These are phyloP conservation scores for Chamaecrista fasciculata DNA, from an alignment of 306 rosid species.

Conservation along the genomic window DNA sequence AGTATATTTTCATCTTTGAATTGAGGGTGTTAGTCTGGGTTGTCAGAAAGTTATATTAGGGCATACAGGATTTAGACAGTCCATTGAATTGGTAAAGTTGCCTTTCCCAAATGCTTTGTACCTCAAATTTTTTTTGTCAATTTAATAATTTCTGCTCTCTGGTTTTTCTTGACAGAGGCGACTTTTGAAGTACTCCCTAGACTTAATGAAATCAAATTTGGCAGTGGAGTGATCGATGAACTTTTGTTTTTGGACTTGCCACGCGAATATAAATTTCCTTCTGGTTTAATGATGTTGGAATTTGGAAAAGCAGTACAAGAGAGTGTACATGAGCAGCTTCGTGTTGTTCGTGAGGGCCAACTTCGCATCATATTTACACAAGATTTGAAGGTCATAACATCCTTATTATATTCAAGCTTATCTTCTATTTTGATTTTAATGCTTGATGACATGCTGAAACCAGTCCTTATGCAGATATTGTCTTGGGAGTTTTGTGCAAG, in stretches of 20 bases:
- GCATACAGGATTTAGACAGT: no score
- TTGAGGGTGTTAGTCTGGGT: no score
- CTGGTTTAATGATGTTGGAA: constrained; percentile 86
- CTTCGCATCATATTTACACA: constrained; percentile 82
- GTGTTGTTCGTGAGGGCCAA: constrained; percentile 96
- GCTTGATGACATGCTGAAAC: constrained; percentile 1
- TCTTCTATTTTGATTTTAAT: constrained; percentile 6
- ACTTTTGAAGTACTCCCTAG: constrained; percentile 90
- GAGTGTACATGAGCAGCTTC: constrained; percentile 96
- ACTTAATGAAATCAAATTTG: constrained; percentile 91
- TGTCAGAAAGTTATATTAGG: no score
- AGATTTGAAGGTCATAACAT: constrained; percentile 68
- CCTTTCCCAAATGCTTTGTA: no score
- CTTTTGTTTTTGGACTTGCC: constrained; percentile 84
- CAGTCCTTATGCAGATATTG: constrained; percentile 50
- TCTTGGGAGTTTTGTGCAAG: constrained; percentile 95
- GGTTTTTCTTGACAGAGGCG: constrained; percentile 66
- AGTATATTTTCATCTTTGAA: no score
- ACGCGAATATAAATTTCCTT: constrained; percentile 64
- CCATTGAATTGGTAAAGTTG: no score
- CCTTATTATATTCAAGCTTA: neutral
- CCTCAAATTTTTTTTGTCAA: constrained; percentile 7
- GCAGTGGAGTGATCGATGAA: constrained; percentile 92
- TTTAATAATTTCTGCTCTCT: constrained; percentile 23
- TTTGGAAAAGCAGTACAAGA: constrained; percentile 92